Conservation (phyloP, 1,284 basidiomycete species). For the Fomitiporia mediterranea region DNA sequence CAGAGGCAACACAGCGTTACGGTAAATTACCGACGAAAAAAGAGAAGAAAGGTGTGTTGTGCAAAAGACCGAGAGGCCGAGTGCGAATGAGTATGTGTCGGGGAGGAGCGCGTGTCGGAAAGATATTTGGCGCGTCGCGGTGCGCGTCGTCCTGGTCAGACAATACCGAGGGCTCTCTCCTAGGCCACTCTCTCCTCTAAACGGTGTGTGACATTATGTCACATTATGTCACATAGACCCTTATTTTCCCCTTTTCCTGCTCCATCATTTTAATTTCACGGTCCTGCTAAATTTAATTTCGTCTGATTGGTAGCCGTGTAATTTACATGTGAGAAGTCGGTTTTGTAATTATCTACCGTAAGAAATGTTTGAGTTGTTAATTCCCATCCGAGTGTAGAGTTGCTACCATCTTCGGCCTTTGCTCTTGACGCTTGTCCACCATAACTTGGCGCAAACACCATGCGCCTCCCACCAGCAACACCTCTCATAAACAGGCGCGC, state of each 20-base stretch:
- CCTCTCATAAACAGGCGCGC: slow-evolving; percentile 50
- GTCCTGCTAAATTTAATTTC: background rate
- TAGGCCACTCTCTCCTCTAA: background rate
- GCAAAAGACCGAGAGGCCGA: background rate
- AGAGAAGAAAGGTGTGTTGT: background rate
- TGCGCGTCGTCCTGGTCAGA: slow-evolving; percentile 5
- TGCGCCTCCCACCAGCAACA: slow-evolving; percentile 34
- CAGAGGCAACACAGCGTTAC: background rate
- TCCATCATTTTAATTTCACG: background rate
- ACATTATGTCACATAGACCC: background rate
- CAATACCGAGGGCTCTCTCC: background rate
- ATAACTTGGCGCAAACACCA: slow-evolving; percentile 23
- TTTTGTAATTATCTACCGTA: background rate
- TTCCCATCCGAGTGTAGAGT: background rate
- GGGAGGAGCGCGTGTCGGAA: background rate
- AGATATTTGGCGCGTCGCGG: slow-evolving; percentile 12
- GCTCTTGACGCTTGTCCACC: too few species aligned
- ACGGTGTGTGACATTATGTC: background rate
- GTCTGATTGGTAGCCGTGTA: background rate
- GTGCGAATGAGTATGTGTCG: too few species aligned
- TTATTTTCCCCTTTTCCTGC: background rate
- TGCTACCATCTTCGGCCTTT: too few species aligned
- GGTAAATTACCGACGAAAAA: background rate
- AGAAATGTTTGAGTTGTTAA: background rate
- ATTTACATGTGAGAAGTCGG: background rate